Conservation (phyloP, 2,329 filamentous ascomycete species). For the Cytospora piceae region DNA sequence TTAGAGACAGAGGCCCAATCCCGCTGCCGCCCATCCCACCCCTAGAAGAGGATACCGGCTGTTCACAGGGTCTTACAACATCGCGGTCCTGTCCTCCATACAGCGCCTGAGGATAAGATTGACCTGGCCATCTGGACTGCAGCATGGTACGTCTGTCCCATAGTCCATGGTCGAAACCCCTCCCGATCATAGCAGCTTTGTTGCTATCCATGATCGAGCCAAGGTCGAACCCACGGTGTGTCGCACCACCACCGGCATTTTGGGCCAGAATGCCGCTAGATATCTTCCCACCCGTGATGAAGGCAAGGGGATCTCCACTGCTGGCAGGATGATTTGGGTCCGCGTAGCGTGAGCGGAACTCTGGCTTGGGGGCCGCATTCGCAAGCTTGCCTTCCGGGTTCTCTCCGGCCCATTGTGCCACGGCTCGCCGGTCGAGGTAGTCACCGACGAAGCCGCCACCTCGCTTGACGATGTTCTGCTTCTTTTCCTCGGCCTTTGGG, state of each 20-base stretch:
- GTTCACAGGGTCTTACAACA: background rate
- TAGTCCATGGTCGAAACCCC: background rate
- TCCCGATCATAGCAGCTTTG: background rate
- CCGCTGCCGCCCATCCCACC: background rate
- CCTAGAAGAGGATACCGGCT: background rate
- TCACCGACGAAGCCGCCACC: constrained; percentile 33
- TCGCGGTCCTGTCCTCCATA: background rate
- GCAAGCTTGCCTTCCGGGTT: constrained; percentile 30
- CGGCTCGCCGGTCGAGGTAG: constrained; percentile 33
- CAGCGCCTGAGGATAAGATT: background rate
- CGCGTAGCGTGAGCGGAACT: constrained; percentile 37
- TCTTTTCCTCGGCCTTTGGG: constrained; percentile 31
- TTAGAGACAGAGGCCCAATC: constrained; percentile 14
- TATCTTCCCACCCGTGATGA: constrained; percentile 34
- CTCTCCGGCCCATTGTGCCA: constrained; percentile 33
- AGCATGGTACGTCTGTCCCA: background rate
- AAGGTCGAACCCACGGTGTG: constrained; percentile 1
- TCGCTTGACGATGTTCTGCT: constrained; percentile 32
- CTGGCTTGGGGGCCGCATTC: constrained; percentile 32
- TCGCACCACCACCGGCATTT: background rate
- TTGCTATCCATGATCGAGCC: constrained; percentile 8
- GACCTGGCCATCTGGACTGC: background rate
- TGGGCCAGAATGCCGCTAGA: background rate
- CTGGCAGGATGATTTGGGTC: constrained; percentile 37
- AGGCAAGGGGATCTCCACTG: constrained; percentile 35